Evolutionary conservation across 805 yeast species (phyloP), one percentile per base, ranked within the genome.

Genomic region (Blastobotrys mokoenaii): DNA sequence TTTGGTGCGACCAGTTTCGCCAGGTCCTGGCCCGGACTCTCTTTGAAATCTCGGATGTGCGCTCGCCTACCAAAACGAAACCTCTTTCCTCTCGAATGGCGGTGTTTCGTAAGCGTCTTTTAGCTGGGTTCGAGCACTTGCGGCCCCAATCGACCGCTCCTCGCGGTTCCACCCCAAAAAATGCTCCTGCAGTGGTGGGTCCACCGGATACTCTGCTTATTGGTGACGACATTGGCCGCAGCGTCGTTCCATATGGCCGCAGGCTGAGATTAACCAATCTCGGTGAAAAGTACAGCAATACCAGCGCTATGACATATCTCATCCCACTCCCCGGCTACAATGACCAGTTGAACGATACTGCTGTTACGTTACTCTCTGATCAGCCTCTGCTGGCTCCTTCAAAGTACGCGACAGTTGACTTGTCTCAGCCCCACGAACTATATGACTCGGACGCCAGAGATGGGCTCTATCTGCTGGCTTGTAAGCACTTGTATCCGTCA

Each of bases 1-100:
- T 88, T 0, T 89, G 97, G 97, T 89, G 97, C 64, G 83, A 82
- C 50, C 96, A 87, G 59, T 64, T 87, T 38, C 71, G 96, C 48
- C 68, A 72, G 37, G 74, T 71, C 10, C 49, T 89, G 3, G 81
- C 83, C 8, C 65, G 65, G 41, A 66, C 78, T 0, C 59, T 89
- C 16, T 63, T 85, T 39, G 80, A 76, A 35, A 50, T 51, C 31
- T 17, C 36, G 14, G 3, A 16, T 1, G 35, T 44, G 39, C 42
- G 52, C 15, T 80, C 88, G 0, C 66, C 65, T 38, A 58, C 76
- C 14, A 54, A 64, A 15, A 84, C 93, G 0, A 66, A 68, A 42
- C 60, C 77, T 0, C 63, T 84, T 20, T 55, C 57, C 0, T 64
- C 70, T 31, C 69, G 96, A 58, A 80, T 89, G 84, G 46, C 59